Evolutionary conservation across 306 rosid genomes (phyloP).

Genomic region (Chamaecrista fasciculata): DNA sequence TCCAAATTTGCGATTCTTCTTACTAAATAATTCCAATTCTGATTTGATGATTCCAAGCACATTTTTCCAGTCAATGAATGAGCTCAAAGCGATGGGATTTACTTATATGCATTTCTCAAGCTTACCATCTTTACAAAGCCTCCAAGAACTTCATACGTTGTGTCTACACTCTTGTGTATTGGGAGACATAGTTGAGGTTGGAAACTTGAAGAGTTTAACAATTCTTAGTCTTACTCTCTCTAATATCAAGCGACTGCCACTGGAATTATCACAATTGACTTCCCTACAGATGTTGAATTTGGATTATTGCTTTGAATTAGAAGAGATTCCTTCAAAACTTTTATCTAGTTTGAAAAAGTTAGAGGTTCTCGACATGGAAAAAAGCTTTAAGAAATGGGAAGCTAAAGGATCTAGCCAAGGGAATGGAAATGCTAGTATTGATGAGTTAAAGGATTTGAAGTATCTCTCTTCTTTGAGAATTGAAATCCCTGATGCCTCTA

Average conservation of each 20-base stretch:
- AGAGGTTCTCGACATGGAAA: too few relatives aligned
- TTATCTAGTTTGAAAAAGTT: too few relatives aligned
- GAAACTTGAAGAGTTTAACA: too few relatives aligned
- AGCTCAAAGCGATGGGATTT: slow-evolving; percentile 10
- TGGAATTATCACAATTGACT: not conserved
- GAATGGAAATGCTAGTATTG: too few relatives aligned
- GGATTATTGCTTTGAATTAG: not conserved
- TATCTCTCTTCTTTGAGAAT: too few relatives aligned
- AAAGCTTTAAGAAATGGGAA: too few relatives aligned
- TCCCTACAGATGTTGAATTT: not conserved
- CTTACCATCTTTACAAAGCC: not conserved
- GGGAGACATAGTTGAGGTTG: too few relatives aligned
- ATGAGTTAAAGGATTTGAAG: too few relatives aligned
- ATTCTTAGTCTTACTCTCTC: not conserved
- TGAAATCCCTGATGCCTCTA: too few relatives aligned
- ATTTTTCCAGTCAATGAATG: not conserved
- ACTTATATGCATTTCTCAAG: not conserved
- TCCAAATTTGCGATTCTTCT: not conserved
- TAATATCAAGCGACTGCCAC: not conserved
- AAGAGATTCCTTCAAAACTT: too few relatives aligned
- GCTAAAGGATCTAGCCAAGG: too few relatives aligned
- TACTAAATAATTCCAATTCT: not conserved
- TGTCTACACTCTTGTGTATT: not conserved
- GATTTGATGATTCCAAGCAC: not conserved
- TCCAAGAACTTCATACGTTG: not conserved